Evolutionary conservation across 164 flowering plant species (phyloP).

Genomic region (Dillenia suffruticosa): DNA sequence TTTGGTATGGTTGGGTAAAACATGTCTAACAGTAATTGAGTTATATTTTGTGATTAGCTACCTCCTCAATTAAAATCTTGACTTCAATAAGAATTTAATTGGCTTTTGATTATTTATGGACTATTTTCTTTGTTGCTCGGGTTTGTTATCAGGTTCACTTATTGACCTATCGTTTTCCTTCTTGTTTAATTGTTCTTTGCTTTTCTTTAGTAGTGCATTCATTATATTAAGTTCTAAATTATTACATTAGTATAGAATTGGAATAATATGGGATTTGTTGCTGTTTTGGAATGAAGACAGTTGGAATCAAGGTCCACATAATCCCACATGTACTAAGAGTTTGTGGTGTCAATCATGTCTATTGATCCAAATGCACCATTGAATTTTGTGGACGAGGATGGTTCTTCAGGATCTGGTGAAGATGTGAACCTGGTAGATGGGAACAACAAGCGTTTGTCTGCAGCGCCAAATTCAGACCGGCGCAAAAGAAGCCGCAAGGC

Average conservation of each 20-base stretch:
- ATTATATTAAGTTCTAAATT: background rate
- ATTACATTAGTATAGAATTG: constrained; percentile 2
- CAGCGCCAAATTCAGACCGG: constrained; percentile 37
- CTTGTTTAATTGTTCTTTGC: background rate
- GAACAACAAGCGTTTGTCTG: constrained; percentile 45
- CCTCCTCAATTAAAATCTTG: no score
- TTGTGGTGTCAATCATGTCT: constrained; percentile 27
- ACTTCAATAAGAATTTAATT: no score
- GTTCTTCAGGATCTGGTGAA: constrained; percentile 67
- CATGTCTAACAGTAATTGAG: no score
- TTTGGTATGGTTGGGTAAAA: no score
- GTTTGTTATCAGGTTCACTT: no score
- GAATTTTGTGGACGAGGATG: constrained; percentile 48
- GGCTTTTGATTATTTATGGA: no score
- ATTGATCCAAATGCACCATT: constrained; percentile 31
- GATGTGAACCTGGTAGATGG: constrained; percentile 60
- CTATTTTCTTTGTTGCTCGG: no score
- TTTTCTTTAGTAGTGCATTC: background rate
- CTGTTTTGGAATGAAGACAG: constrained; percentile 22
- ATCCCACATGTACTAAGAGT: constrained; percentile 20
- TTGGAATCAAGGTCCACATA: constrained; percentile 9
- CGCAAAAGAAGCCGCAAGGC: constrained; percentile 69
- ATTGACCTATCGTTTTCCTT: no score
- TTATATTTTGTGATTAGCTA: no score
- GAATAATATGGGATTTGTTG: constrained; percentile 15